Base-by-base conservation (phyloP, 2,329 filamentous ascomycete genomes). In the Aspergillus novofumigatus region DNA sequence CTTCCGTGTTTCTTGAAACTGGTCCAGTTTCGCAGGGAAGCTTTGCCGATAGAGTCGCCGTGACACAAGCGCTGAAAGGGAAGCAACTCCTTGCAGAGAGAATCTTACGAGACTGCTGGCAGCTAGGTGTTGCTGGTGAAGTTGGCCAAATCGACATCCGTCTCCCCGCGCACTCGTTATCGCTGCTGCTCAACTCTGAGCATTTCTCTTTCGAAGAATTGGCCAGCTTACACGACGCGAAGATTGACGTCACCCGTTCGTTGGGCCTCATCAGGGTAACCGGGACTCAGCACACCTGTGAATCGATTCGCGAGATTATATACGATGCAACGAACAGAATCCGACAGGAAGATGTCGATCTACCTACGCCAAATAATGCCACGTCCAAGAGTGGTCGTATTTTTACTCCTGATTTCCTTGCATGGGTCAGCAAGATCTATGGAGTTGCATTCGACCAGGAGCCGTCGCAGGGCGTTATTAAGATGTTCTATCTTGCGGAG, bases 71-170 rank as follows among this genome's bases (percentile, higher is more conserved):
- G 25, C 56, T 69, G 29, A 68, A 63, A 28, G 66, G 66, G 3
- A 77, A 77, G 51, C 42, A 65, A n/a, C 51, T 66, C 8, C 53
- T 74, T 23, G 67, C 67, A 17, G 73, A 77, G 57, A 67, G 53
- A 35, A 71, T 77, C 35, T 65, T 76, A 49, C 71, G 75, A 42
- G 68, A 75, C 45, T 74, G 69, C 63, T 77, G 75, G 75, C 58
- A 72, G 32, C 60, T 77, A 23, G 69, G 68, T 3, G 56, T 74
- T 29, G 42, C 55, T 14, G 66, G 65, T 25, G 73, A 76, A 56
- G 55, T 69, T 51, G 75, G 75, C 8, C 73, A 74, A 52, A 52
- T 75, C 45, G 72, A 75, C 52, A 63, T 77, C 6, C 65, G 60
- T 17, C 58, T 77, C 14, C 63, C 68, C 7, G 52, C 64, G 11